Conservation (phyloP, 2,329 filamentous ascomycete genomes). For the Endoconidiophora polonica region DNA sequence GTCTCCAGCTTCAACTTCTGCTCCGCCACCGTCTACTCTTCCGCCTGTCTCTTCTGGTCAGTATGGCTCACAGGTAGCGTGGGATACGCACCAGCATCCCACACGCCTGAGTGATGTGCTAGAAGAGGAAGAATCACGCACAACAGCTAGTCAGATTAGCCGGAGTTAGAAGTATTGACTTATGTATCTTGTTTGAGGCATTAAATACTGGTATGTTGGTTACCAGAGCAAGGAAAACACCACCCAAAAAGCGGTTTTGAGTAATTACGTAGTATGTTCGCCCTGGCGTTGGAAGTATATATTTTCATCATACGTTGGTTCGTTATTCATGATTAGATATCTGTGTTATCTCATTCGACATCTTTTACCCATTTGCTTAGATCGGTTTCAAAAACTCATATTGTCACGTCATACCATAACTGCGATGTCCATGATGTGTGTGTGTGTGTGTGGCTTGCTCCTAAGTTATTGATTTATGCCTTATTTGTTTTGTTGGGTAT, state of each 20-base stretch:
- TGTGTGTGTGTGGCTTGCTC: no score
- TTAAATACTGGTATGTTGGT: no score
- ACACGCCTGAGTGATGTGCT: conserved; percentile 78
- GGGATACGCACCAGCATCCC: conserved; percentile 78
- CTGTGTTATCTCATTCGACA: not conserved
- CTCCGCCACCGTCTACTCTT: not conserved
- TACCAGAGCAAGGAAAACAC: no score
- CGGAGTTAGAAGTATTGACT: conserved; percentile 18
- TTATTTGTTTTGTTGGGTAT: no score
- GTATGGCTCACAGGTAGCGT: conserved; percentile 35
- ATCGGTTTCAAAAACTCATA: no score
- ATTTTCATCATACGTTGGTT: not conserved
- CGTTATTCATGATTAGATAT: not conserved
- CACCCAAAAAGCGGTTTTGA: not conserved
- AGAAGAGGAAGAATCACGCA: conserved; percentile 67
- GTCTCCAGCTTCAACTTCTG: conserved; percentile 4
- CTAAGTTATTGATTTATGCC: no score
- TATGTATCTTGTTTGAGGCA: no score
- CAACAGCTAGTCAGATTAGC: conserved; percentile 49
- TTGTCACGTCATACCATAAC: no score
- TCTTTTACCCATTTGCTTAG: no score
- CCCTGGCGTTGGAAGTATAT: not conserved
- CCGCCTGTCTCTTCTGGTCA: not conserved
- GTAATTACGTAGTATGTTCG: not conserved
- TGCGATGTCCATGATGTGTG: no score